Evolutionary conservation across 345 rosid genomes (phyloP).

Genomic region (Gossypium turneri): DNA sequence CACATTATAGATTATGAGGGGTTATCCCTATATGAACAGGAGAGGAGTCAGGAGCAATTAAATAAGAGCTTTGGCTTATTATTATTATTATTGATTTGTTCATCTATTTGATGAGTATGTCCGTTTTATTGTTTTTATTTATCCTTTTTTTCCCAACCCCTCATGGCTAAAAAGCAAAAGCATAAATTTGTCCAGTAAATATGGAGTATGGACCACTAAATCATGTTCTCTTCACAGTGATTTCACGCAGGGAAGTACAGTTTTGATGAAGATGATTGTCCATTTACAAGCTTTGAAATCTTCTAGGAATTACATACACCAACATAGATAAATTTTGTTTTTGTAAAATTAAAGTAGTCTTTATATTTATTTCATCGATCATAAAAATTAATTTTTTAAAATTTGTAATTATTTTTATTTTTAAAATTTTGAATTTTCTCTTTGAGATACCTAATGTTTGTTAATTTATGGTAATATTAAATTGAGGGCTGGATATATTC

Average conservation of each 20-base stretch:
- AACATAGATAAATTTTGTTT: neutral
- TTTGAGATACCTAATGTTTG: too few relatives aligned
- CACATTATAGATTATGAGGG: too few relatives aligned
- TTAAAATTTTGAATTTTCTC: too few relatives aligned
- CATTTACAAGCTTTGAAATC: constrained; percentile 11
- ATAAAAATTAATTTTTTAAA: too few relatives aligned
- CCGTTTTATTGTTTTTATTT: constrained; percentile 5
- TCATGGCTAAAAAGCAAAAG: neutral
- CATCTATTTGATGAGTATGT: constrained; percentile 4
- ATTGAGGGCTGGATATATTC: constrained; percentile 19
- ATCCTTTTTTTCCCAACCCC: neutral
- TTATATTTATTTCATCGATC: too few relatives aligned
- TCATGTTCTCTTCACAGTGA: constrained; percentile 24
- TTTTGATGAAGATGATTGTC: constrained; percentile 15
- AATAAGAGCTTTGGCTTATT: too few relatives aligned
- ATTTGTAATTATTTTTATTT: too few relatives aligned
- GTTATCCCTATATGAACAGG: too few relatives aligned
- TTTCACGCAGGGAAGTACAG: constrained; percentile 16
- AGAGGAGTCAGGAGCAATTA: too few relatives aligned
- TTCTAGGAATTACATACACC: constrained; percentile 9
- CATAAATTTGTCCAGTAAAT: neutral
- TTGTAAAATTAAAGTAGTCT: too few relatives aligned
- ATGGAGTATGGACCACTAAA: constrained; percentile 32
- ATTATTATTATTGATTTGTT: too few relatives aligned
- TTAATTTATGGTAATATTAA: constrained; percentile 12